These are phyloP conservation scores for Pezicula neosporulosa DNA, from an alignment of 2,329 filamentous ascomycete species.

Conservation along the genomic window DNA sequence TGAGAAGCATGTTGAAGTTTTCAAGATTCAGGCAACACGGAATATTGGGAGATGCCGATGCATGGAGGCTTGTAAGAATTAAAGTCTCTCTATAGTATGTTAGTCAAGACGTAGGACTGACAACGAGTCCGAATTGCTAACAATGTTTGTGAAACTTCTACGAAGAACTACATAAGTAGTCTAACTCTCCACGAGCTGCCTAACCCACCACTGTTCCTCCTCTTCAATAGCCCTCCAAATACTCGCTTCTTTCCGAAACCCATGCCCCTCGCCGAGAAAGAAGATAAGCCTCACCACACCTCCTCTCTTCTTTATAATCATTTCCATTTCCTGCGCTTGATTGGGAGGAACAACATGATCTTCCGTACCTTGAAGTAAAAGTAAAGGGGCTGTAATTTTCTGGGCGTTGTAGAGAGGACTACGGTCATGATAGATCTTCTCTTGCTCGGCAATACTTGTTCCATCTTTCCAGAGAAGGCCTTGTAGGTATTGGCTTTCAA, in stretches of 20 bases:
- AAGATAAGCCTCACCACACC: slow-evolving; percentile 41
- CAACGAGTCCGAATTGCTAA: too few species aligned
- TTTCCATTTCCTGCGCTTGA: slow-evolving; percentile 44
- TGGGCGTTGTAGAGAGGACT: slow-evolving; percentile 44
- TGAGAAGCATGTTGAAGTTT: too few species aligned
- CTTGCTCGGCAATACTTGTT: background rate
- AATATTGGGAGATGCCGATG: too few species aligned
- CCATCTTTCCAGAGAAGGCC: background rate
- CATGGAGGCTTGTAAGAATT: too few species aligned
- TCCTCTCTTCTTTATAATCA: slow-evolving; percentile 33
- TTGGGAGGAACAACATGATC: slow-evolving; percentile 54
- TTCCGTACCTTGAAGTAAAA: slow-evolving; percentile 49
- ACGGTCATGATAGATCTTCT: slow-evolving; percentile 35
- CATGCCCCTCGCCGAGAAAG: slow-evolving; percentile 45
- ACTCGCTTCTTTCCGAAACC: slow-evolving; percentile 34
- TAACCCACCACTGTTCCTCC: background rate
- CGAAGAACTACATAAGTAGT: too few species aligned
- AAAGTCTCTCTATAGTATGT: too few species aligned
- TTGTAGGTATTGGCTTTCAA: background rate
- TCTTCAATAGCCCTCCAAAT: background rate
- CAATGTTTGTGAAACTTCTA: too few species aligned
- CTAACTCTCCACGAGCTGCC: too few species aligned
- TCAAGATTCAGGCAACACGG: too few species aligned
- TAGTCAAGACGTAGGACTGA: too few species aligned
- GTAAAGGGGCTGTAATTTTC: slow-evolving; percentile 42